phyloP scores from a whole-genome alignment of 164 flowering plant species.

The Annona squamosa region DNA sequence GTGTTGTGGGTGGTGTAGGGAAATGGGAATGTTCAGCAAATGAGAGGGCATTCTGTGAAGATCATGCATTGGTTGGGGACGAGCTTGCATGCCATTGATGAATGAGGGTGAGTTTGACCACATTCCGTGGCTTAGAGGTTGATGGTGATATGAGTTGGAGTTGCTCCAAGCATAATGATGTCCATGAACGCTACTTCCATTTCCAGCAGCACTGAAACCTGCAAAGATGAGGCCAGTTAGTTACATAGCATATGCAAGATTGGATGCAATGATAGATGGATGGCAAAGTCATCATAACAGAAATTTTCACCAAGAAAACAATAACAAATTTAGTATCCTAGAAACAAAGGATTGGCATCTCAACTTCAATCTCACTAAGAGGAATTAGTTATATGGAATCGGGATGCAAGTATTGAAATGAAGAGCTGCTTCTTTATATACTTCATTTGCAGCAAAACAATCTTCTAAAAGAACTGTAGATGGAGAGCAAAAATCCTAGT shows the following conservation, averaged over 20 bases:
- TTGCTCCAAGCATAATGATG: slow-evolving; percentile 53
- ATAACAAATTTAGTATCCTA: background rate
- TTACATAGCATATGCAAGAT: background rate
- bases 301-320: background rate
- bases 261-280: background rate
- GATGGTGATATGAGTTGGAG: slow-evolving; percentile 43
- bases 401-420: background rate
- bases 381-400: background rate
- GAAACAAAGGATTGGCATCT: background rate
- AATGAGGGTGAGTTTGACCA: slow-evolving; percentile 74
- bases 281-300: background rate
- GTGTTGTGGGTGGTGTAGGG: slow-evolving; percentile 29
- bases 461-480: background rate
- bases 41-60: slow-evolving; percentile 39
- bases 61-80: slow-evolving; percentile 34
- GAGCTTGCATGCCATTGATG: slow-evolving; percentile 50
- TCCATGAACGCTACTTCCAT: slow-evolving; percentile 46
- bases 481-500: background rate
- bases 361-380: background rate
- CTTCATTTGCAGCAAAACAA: background rate
- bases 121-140: slow-evolving; percentile 40
- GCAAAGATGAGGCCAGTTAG: slow-evolving; percentile 3
- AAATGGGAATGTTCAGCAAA: slow-evolving; percentile 42
- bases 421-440: background rate
- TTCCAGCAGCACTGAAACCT: slow-evolving; percentile 59